A percentile compares a stretch with the other conserved stretches of the same genome.
These are phyloP conservation scores for Ascochyta rabiei DNA, from an alignment of 2,329 filamentous ascomycete species.

Conservation along the genomic window DNA sequence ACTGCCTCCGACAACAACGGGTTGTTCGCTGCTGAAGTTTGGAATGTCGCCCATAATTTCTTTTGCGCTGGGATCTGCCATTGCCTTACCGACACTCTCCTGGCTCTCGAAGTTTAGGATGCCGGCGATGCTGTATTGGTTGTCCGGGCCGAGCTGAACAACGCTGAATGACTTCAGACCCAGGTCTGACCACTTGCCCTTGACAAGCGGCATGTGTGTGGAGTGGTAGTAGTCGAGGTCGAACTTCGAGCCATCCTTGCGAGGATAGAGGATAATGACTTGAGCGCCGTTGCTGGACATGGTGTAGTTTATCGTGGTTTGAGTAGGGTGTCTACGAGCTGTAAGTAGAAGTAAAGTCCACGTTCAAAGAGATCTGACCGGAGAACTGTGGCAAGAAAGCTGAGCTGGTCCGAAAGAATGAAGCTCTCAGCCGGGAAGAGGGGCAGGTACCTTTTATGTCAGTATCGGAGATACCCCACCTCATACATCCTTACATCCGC, in stretches of 20 bases:
- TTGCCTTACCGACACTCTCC: slow-evolving; percentile 31
- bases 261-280: slow-evolving; percentile 50
- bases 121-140: slow-evolving; percentile 27
- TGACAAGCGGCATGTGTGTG: slow-evolving; percentile 55
- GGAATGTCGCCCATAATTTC: slow-evolving; percentile 47
- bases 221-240: slow-evolving; percentile 58
- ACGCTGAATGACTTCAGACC: slow-evolving; percentile 47
- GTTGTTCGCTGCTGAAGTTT: slow-evolving; percentile 46
- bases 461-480: slow-evolving; percentile 20
- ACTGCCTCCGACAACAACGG: slow-evolving; percentile 34
- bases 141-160: slow-evolving; percentile 26
- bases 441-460: slow-evolving; percentile 18
- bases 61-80: slow-evolving; percentile 26
- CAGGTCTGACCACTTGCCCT: slow-evolving; percentile 46
- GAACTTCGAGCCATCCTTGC: slow-evolving; percentile 50
- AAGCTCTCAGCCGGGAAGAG: not conserved
- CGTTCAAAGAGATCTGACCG: not conserved
- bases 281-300: slow-evolving; percentile 24
- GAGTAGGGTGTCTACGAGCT: not conserved
- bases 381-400: not conserved
- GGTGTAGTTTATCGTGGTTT: slow-evolving; percentile 3
- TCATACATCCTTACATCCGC: slow-evolving; percentile 19
- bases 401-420: not conserved
- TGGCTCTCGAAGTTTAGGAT: slow-evolving; percentile 34
- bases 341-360: not conserved